Base-by-base conservation (phyloP, 2,329 filamentous ascomycete species). In the Knoxdaviesia proteae region DNA sequence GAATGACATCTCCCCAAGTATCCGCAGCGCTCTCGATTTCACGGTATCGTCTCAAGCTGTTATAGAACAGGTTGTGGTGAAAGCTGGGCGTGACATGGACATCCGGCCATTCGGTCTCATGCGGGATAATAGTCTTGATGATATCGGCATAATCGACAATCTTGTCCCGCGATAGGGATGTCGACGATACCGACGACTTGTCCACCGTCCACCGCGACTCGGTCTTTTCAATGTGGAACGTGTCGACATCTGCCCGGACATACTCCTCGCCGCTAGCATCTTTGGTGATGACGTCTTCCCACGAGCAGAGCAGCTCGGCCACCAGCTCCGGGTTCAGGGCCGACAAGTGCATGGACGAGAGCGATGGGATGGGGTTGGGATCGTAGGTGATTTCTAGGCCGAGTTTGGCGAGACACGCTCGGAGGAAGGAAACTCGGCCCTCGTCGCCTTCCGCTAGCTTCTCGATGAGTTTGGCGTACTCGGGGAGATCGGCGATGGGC, bases 311-410 rank as follows among this genome's bases (percentile, higher is more conserved):
- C 32, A 90, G 62, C 49, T 81, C 70, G 38, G 71, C 64, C n/a
- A 84, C 73, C 36, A 79, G 73, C 50, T 64, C 60, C 40, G 73
- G 66, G 49, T 75, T 63, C 41, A 76, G 58, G 46, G 82, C 78
- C 37, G 86, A 88, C 42, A 96, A 66, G 60, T 94, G 84, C 40
- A 94, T 65, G 50, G 68, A 74, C 47, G 88, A 93, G 35, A 94
- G 74, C 45, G 80, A 80, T 8, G 84, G 86, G 56, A 86, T 71
- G 50, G 71, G 67, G 50, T 75, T 67, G 50, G 71, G 68, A 40
- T 83, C 74, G 48, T 77, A 65, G 55, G 73, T 83, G 42, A 88
- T 76, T 45, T 79, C 71, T n/a, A 98, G 67, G 1, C 83, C 84
- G 7, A 98, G 67, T 53, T 90, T 94, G 10, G 61, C 58, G 30